These are phyloP conservation scores for Pugionium dolabratum DNA, from an alignment of 345 rosid genomes.

Conservation along the genomic window DNA sequence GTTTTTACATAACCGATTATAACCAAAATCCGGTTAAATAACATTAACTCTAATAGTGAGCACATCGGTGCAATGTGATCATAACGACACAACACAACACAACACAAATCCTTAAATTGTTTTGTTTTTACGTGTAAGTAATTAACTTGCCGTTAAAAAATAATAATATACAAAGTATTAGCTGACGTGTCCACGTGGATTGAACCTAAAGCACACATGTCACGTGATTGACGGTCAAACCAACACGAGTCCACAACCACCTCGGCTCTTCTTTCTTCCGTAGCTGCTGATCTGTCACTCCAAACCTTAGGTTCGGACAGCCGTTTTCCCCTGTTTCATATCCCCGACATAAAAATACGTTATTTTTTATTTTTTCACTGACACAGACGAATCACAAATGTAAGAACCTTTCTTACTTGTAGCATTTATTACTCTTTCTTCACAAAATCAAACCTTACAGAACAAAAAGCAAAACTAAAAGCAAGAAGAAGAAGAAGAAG, in stretches of 20 bases:
- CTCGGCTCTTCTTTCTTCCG: constrained; percentile 15
- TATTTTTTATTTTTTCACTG: constrained; percentile 18
- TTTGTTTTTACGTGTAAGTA: not conserved
- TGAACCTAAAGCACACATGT: constrained; percentile 3
- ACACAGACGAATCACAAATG: constrained; percentile 23
- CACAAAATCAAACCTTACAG: not conserved
- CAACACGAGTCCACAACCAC: not conserved
- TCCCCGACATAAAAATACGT: constrained; percentile 44
- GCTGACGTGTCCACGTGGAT: constrained; percentile 21
- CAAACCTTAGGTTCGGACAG: constrained; percentile 69
- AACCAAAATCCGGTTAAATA: no score
- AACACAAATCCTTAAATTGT: not conserved
- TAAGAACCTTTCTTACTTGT: not conserved
- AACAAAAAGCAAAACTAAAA: not conserved
- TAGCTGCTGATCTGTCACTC: constrained; percentile 40
- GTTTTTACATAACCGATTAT: no score
- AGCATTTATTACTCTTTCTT: constrained; percentile 13
- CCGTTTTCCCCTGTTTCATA: constrained; percentile 56
- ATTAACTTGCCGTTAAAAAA: not conserved
- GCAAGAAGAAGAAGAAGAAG: constrained; percentile 29
- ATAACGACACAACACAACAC: no score
- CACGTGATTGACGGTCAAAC: constrained; percentile 24
- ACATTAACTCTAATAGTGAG: no score
- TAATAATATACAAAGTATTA: not conserved
- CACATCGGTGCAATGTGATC: no score